These are phyloP conservation scores for Aphanomyces euteiches DNA, from an alignment of 352 stramenopile genomes.

Conservation along the genomic window DNA sequence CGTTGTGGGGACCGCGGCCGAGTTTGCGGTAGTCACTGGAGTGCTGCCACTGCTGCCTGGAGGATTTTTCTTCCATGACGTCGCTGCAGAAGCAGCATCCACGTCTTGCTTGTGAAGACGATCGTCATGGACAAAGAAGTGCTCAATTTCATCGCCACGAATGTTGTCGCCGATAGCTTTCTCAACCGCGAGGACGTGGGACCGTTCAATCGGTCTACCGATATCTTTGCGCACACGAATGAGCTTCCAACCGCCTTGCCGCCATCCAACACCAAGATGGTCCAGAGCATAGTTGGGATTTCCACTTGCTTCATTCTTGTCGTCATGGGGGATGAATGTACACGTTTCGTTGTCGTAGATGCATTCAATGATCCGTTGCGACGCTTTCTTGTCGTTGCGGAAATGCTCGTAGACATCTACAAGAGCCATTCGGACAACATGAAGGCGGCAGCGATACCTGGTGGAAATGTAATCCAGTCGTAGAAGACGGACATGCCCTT, in stretches of 20 bases:
- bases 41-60: too few relatives aligned
- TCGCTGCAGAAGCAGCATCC: background rate
- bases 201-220: conserved; percentile 61
- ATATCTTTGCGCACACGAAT: conserved; percentile 60
- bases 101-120: background rate
- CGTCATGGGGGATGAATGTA: conserved; percentile 79
- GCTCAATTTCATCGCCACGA: conserved; percentile 75
- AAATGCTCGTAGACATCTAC: conserved; percentile 76
- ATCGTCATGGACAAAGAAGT: conserved; percentile 43
- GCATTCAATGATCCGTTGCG: conserved; percentile 77
- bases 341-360: conserved; percentile 76
- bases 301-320: conserved; percentile 66
- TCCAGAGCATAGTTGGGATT: conserved; percentile 62
- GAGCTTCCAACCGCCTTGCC: conserved; percentile 81
- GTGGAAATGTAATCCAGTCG: conserved; percentile 83
- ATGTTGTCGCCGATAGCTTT: conserved; percentile 74
- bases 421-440: background rate
- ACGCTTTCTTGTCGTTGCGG: conserved; percentile 75
- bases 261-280: conserved; percentile 64
- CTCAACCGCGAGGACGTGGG: conserved; percentile 55
- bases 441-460: conserved; percentile 37
- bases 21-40: background rate
- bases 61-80: conserved; percentile 1
- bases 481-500: conserved; percentile 82
- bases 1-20: background rate